Evolutionary conservation across 306 rosid genomes (phyloP).

Genomic region (Ochetophila trinervis): DNA sequence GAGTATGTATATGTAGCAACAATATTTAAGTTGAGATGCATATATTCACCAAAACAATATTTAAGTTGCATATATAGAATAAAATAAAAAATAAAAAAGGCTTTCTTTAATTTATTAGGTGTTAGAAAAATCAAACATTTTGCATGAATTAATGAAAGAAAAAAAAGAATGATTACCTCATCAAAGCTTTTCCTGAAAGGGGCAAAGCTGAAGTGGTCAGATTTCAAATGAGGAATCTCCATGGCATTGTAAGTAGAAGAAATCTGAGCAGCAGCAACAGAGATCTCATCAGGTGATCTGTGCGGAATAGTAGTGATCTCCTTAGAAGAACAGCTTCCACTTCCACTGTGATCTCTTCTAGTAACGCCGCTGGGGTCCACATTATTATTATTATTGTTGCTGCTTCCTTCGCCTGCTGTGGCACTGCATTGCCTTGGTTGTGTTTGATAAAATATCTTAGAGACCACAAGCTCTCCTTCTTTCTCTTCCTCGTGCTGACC

Average conservation of each 20-base stretch:
- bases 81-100: too few species aligned
- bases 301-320: constrained; percentile 34
- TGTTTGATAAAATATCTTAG: constrained; percentile 89
- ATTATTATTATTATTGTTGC: too few species aligned
- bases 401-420: constrained; percentile 42
- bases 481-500: constrained; percentile 89
- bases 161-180: constrained; percentile 42
- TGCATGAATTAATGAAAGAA: background rate
- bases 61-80: constrained; percentile 16
- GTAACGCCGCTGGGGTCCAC: constrained; percentile 7
- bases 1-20: too few species aligned
- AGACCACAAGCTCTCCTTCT: constrained; percentile 94
- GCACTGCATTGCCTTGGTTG: constrained; percentile 92
- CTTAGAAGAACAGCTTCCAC: constrained; percentile 74
- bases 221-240: constrained; percentile 69
- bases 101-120: background rate
- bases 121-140: background rate
- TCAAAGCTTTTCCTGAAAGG: constrained; percentile 75
- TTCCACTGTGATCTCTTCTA: constrained; percentile 51
- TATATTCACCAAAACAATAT: background rate
- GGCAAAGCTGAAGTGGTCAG: constrained; percentile 67
- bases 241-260: constrained; percentile 32
- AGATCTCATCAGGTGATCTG: constrained; percentile 31
- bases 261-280: constrained; percentile 33
- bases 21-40: constrained; percentile 12